phyloP scores from a whole-genome alignment of 306 rosid species.

The Phaseolus lunatus region DNA sequence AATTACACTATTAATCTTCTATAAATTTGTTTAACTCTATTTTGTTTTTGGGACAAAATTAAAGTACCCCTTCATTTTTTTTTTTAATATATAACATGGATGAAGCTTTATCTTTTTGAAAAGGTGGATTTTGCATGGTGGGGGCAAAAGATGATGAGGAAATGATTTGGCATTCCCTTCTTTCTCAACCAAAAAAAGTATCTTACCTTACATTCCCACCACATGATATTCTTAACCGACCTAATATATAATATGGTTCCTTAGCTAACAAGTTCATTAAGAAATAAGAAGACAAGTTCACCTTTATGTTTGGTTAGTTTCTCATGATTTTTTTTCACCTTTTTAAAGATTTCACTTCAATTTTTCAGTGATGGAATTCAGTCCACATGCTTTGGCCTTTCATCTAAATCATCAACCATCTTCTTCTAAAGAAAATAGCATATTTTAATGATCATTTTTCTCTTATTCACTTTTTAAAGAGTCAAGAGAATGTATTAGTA shows the following conservation, averaged over 20 bases:
- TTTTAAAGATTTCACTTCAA: not conserved
- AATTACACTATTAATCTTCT: too few relatives aligned
- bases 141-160: conserved; percentile 33
- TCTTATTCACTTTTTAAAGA: too few relatives aligned
- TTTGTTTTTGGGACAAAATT: too few relatives aligned
- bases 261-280: conserved; percentile 29
- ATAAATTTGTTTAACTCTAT: not conserved
- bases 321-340: not conserved
- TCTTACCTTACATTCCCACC: conserved; percentile 20
- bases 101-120: not conserved
- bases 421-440: too few relatives aligned
- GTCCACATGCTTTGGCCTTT: not conserved
- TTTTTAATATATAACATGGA: not conserved
- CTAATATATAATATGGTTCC: conserved; percentile 30
- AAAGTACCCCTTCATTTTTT: not conserved
- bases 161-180: conserved; percentile 35
- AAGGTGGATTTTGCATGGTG: not conserved
- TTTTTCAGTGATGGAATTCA: too few relatives aligned
- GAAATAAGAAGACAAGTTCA: not conserved
- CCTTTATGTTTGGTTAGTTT: conserved; percentile 6
- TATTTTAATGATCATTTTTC: too few relatives aligned
- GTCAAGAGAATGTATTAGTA: too few relatives aligned
- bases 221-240: conserved; percentile 33
- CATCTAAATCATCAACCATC: not conserved
- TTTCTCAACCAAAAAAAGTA: conserved; percentile 20